These are phyloP conservation scores for Botryotinia narcissicola DNA, from an alignment of 2,329 filamentous ascomycete genomes.

Conservation along the genomic window DNA sequence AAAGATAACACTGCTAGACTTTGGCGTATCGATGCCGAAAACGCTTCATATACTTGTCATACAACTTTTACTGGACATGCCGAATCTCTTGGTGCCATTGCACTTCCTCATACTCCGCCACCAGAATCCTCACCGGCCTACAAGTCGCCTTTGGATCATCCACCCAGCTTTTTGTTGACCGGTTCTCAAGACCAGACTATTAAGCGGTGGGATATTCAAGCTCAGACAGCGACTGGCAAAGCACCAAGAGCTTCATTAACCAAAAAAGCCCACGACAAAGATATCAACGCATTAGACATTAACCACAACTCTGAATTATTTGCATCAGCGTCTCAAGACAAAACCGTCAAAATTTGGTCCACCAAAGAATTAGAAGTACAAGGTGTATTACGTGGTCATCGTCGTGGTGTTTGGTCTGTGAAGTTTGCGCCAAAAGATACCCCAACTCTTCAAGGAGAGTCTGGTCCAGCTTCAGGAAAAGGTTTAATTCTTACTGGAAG, in stretches of 20 bases:
- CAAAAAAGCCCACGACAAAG: conserved; percentile 95
- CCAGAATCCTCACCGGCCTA: conserved; percentile 66
- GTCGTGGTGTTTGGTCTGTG: conserved; percentile 93
- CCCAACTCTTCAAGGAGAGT: conserved; percentile 69
- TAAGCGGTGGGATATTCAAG: conserved; percentile 82
- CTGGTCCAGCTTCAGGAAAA: conserved; percentile 69
- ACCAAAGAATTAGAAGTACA: conserved; percentile 84
- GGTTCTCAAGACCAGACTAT: conserved; percentile 94
- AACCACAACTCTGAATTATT: conserved; percentile 75
- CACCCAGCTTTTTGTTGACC: conserved; percentile 81
- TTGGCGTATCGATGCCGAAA: conserved; percentile 79
- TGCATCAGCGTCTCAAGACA: conserved; percentile 94
- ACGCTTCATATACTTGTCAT: conserved; percentile 74
- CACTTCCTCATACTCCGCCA: conserved; percentile 70
- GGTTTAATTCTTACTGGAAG: conserved; percentile 86
- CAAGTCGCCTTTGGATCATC: conserved; percentile 71
- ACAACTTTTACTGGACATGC: conserved; percentile 86
- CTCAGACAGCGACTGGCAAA: conserved; percentile 47
- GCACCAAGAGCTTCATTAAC: conserved; percentile 73
- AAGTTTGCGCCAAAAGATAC: conserved; percentile 80
- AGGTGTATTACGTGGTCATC: conserved; percentile 88
- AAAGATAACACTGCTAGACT: conserved; percentile 94
- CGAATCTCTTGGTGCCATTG: conserved; percentile 87
- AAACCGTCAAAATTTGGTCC: conserved; percentile 96
- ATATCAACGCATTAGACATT: conserved; percentile 92